These are phyloP conservation scores for Penicillium canescens DNA, from an alignment of 495 filamentous ascomycete genomes.

Conservation along the genomic window DNA sequence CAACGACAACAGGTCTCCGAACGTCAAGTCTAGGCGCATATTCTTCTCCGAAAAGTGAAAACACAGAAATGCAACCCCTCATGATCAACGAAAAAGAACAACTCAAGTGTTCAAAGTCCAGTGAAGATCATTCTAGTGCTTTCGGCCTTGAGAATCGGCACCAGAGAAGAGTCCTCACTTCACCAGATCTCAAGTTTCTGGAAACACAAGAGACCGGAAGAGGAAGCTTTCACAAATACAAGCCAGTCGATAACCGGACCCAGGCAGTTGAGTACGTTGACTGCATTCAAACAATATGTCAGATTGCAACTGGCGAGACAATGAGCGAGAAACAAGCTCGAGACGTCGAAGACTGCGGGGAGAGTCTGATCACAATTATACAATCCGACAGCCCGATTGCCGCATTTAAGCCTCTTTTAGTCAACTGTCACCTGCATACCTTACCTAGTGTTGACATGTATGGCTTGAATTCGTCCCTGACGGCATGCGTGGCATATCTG, in stretches of 20 bases:
- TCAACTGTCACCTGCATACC: conserved; percentile 4
- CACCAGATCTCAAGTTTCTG: conserved; percentile 1
- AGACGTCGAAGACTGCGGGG: conserved; percentile 3
- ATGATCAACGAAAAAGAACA: too few relatives aligned
- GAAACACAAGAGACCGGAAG: conserved; percentile 3
- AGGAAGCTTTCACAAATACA: background rate
- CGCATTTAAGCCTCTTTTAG: conserved; percentile 7
- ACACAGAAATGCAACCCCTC: too few relatives aligned
- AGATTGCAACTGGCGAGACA: conserved; percentile 7
- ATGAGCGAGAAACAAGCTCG: conserved; percentile 6
- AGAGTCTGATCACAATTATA: conserved; percentile 1
- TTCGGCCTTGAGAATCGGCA: too few relatives aligned
- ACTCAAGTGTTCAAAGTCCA: too few relatives aligned
- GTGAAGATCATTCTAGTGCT: too few relatives aligned
- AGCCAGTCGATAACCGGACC: background rate
- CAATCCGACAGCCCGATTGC: background rate
- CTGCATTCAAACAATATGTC: conserved; percentile 7
- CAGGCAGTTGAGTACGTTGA: background rate
- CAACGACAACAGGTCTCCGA: too few relatives aligned
- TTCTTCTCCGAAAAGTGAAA: too few relatives aligned
- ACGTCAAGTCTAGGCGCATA: too few relatives aligned
- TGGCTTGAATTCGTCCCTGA: conserved; percentile 1
- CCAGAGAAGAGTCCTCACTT: background rate
- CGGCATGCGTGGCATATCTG: conserved; percentile 6
- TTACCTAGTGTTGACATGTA: conserved; percentile 2